Conservation (phyloP, 768 basidiomycete species). For the Calocybe indica region DNA sequence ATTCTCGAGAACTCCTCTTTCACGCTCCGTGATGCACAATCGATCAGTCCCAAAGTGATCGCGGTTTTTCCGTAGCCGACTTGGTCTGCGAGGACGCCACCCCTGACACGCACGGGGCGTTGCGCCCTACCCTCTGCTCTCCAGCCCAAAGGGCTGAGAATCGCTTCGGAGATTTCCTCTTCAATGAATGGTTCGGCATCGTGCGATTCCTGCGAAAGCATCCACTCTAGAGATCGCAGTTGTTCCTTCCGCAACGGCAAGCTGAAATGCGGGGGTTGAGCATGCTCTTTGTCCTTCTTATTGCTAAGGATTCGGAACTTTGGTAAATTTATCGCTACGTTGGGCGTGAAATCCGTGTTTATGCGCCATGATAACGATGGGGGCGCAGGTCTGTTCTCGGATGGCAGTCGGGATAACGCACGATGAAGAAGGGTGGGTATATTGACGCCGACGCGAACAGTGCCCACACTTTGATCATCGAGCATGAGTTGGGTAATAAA, state of each 20-base stretch:
- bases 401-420: constrained; percentile 74
- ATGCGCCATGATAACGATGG: constrained; percentile 72
- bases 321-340: constrained; percentile 49
- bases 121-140: constrained; percentile 89
- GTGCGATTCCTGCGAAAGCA: constrained; percentile 71
- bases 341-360: constrained; percentile 69
- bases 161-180: constrained; percentile 91
- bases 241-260: constrained; percentile 77
- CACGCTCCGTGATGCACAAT: constrained; percentile 55
- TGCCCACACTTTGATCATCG: constrained; percentile 55
- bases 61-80: constrained; percentile 98
- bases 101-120: constrained; percentile 66
- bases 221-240: constrained; percentile 87
- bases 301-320: constrained; percentile 76
- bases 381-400: constrained; percentile 39
- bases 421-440: constrained; percentile 83
- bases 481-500: constrained; percentile 82
- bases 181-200: constrained; percentile 75
- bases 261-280: constrained; percentile 77
- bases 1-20: constrained; percentile 51
- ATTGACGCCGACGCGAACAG: constrained; percentile 83
- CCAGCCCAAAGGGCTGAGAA: constrained; percentile 85
- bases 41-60: constrained; percentile 86
- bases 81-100: constrained; percentile 92
- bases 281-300: constrained; percentile 59